These are phyloP conservation scores for Teratosphaeria destructans DNA, from an alignment of 2,329 filamentous ascomycete species.

Conservation along the genomic window DNA sequence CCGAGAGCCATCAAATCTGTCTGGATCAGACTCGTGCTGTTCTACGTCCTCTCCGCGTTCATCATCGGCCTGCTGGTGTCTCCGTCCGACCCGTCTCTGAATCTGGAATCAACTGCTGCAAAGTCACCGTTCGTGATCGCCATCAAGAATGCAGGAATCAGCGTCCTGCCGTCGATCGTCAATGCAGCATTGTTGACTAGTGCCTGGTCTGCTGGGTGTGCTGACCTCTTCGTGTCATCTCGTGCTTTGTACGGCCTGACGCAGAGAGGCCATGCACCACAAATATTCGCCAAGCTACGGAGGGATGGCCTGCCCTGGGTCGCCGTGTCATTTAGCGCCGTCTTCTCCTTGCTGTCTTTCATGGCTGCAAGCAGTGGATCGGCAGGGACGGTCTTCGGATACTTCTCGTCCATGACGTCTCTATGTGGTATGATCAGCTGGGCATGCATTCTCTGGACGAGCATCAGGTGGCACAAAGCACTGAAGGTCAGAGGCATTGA, in stretches of 20 bases:
- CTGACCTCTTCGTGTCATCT: constrained; percentile 33
- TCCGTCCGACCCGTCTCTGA: constrained; percentile 26
- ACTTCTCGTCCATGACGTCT: neutral
- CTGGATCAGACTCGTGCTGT: constrained; percentile 15
- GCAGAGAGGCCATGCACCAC: neutral
- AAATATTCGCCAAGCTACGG: neutral
- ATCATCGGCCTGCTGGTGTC: constrained; percentile 5
- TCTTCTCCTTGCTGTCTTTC: neutral
- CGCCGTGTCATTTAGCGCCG: neutral
- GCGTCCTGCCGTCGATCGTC: constrained; percentile 53
- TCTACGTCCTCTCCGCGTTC: constrained; percentile 3
- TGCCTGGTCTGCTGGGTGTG: constrained; percentile 26
- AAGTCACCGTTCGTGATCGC: constrained; percentile 66
- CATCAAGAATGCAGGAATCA: constrained; percentile 54
- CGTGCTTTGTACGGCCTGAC: constrained; percentile 16
- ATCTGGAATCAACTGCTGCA: constrained; percentile 29
- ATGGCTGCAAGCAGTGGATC: neutral
- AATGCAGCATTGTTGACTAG: constrained; percentile 52
- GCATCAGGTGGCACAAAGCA: constrained; percentile 41
- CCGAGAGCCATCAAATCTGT: constrained; percentile 6
- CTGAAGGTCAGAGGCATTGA: constrained; percentile 40
- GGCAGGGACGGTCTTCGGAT: neutral
- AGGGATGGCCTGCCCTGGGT: constrained; percentile 1
- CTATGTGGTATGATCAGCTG: neutral
- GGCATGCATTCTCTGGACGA: neutral